Evolutionary conservation across 129 eudicot species (phyloP), one percentile per base, ranked within the genome.

Genomic region (Artemisia annua): DNA sequence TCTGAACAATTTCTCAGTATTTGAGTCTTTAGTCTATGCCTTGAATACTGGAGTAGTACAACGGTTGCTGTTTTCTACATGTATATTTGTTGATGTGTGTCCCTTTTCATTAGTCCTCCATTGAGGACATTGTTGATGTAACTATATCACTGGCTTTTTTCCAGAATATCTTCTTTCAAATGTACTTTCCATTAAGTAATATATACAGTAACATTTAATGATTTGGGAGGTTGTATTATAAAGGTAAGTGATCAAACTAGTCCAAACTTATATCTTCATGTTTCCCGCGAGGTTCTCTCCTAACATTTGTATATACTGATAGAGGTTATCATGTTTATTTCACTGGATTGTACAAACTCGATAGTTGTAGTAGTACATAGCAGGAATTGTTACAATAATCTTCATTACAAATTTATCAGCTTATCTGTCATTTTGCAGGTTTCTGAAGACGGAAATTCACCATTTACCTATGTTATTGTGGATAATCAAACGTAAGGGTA

Each of bases 391-490:
- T 64, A 51, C 46, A 17, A 30, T 20, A 61, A 65, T 48, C 11
- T 13, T 53, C 63, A 14, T 55, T 48, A 26, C 73, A 58, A n/a
- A 18, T 74, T 49, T 67, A 19, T 43, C 55, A 46, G 50, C 66
- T 12, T 62, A 30, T 24, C 26, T 71, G 56, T 52, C 52, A 55
- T 30, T 58, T 75, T 70, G 64, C 88, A 93, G 98, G 96, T 93
- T 50, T 89, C 98, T 49, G 70, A 84, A 81, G 97, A 87, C 71
- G 98, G 98, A 61, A 89, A 87, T 73, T 89, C 97, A 72, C 87
- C 97, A 18, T 93, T 89, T 73, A 87, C 90, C 76, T 93, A 89
- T 82, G 43, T 93, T 73, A 93, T 93, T 71, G 97, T 93, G 65
- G 98, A 93, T 86, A 89, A 79, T 7, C 80, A 93, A 79, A 93